Base-by-base conservation (phyloP, 2,329 filamentous ascomycete genomes). In the Cordyceps fumosorosea region DNA sequence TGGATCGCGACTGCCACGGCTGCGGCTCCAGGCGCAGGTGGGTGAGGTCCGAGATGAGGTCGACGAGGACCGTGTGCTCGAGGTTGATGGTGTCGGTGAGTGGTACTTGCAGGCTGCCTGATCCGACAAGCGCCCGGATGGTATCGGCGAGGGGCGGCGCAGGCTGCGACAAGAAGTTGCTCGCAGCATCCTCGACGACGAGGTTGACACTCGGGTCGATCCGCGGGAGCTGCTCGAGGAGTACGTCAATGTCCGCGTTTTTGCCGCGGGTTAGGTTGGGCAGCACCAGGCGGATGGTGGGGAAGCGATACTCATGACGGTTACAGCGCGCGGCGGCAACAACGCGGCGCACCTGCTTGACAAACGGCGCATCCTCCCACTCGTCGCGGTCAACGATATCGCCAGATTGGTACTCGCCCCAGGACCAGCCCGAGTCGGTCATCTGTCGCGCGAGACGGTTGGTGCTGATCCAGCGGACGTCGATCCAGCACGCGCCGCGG, bases 41-140 rank as follows among this genome's bases (percentile, higher is more conserved):
- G 0, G 75, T 77, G 14, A 77, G 68, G 56, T 78, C 76, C 1
- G 76, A 77, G 40, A 75, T 71, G 32, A 78, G 68, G 48, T 76
- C 73, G 47, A 78, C 72, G 16, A 78, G 72, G 47, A 77, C 70
- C 6, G 76, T 76, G 60, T 77, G 76, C 50, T 78, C 76, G 58
- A 78, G 67, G 63, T 78, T 78, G 22, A 78, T 62, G 5, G 72
- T 75, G 0, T 65, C 20, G 5, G 75, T 75, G 20, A 77, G 73
- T 16, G 48, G 48, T 10, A 68, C 69, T 16, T 73, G 65, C 42
- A 50, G 11, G 18, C 48, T 44, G 50, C 74, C 64, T 3, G 74
- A 64, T 3, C 70, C 68, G 8, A 75, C 60, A 1, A 77, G 67
- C 16, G 70, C 72, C 5, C 62, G 51, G 10, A 77, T 64, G 22